phyloP scores from a whole-genome alignment of 352 stramenopile species.

The Pythium pectinolyticum region DNA sequence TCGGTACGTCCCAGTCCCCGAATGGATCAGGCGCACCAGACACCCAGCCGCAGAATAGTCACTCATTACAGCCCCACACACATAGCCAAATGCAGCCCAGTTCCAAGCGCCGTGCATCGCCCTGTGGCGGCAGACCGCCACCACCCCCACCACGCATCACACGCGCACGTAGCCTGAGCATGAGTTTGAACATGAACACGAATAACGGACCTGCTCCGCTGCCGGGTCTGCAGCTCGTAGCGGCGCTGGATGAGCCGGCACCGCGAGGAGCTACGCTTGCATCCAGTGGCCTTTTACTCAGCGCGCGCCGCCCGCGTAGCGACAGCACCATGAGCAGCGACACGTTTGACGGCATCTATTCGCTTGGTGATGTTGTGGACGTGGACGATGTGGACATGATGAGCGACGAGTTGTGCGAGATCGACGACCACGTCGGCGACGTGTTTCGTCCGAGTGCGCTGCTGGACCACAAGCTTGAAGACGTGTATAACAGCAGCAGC shows the following conservation, averaged over 20 bases:
- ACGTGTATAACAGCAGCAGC: constrained; percentile 37
- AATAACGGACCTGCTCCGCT: constrained; percentile 7
- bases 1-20: not conserved
- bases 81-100: no score
- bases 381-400: constrained; percentile 56
- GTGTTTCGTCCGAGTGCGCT: constrained; percentile 68
- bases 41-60: no score
- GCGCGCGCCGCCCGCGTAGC: constrained; percentile 16
- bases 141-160: constrained; percentile 1
- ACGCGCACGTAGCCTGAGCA: not conserved
- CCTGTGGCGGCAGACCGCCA: not conserved
- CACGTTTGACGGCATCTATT: constrained; percentile 31
- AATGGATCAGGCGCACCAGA: not conserved
- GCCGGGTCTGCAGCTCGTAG: constrained; percentile 24
- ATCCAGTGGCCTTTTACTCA: not conserved
- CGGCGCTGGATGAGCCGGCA: constrained; percentile 16
- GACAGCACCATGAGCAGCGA: constrained; percentile 28
- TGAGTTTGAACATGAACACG: not conserved
- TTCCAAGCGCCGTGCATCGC: not conserved
- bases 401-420: constrained; percentile 50
- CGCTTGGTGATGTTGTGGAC: constrained; percentile 42
- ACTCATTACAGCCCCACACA: no score
- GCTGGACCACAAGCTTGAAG: constrained; percentile 48
- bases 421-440: constrained; percentile 51
- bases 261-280: no score